phyloP scores from a whole-genome alignment of 805 yeast genomes.

The Kuraishia molischiana region DNA sequence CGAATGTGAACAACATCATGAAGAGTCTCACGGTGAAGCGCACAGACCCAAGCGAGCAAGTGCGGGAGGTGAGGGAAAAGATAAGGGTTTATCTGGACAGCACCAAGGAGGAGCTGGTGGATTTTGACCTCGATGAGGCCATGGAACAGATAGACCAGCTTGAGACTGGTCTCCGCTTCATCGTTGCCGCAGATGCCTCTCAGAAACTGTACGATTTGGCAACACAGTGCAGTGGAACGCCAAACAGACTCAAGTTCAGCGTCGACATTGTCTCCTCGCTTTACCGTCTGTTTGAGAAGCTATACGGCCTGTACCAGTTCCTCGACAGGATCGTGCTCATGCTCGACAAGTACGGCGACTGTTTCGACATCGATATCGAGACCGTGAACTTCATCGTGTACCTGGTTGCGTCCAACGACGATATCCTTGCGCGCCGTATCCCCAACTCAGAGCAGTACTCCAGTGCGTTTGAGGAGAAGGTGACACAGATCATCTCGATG shows the following conservation, averaged over 20 bases:
- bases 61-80: not conserved
- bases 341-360: slow-evolving; percentile 5
- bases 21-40: not conserved
- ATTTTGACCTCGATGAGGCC: not conserved
- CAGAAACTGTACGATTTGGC: not conserved
- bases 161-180: not conserved
- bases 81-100: not conserved
- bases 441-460: slow-evolving; percentile 1
- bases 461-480: not conserved
- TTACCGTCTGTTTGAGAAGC: slow-evolving; percentile 10
- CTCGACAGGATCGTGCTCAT: slow-evolving; percentile 7
- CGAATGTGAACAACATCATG: slow-evolving; percentile 22
- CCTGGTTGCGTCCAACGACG: slow-evolving; percentile 11
- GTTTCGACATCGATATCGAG: slow-evolving; percentile 4
- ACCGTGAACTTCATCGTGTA: slow-evolving; percentile 11
- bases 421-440: slow-evolving; percentile 10
- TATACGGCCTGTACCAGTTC: slow-evolving; percentile 10
- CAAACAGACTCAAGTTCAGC: not conserved
- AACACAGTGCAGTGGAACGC: not conserved
- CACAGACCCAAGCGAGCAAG: not conserved
- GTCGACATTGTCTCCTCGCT: slow-evolving; percentile 7
- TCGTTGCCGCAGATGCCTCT: not conserved
- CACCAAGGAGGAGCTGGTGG: not conserved
- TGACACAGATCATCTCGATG: not conserved
- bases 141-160: not conserved